phyloP scores from a whole-genome alignment of 139 green algal genomes.

The Chlamydomonas sp. region DNA sequence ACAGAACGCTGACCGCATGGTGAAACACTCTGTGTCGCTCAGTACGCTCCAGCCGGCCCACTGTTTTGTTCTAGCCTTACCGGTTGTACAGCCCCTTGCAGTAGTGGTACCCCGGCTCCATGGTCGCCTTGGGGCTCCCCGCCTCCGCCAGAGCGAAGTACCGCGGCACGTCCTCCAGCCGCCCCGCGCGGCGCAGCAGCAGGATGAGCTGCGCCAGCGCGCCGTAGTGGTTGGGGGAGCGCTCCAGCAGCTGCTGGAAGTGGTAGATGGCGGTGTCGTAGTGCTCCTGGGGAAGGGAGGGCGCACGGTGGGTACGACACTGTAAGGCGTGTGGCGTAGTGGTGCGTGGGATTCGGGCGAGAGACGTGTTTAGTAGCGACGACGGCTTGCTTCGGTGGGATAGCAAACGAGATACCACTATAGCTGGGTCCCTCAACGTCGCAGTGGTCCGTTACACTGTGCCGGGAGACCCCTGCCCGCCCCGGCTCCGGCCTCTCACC shows the following conservation, averaged over 20 bases:
- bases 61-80: not conserved
- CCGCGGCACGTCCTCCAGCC: constrained; percentile 57
- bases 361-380: too few species aligned
- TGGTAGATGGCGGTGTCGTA: constrained; percentile 79
- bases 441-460: too few species aligned
- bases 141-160: constrained; percentile 51
- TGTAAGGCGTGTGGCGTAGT: not conserved
- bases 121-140: constrained; percentile 46
- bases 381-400: too few species aligned
- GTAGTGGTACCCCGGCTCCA: constrained; percentile 73
- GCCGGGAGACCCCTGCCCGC: not conserved
- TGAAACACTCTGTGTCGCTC: too few species aligned
- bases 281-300: constrained; percentile 62
- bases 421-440: too few species aligned
- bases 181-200: constrained; percentile 61
- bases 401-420: too few species aligned
- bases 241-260: constrained; percentile 83
- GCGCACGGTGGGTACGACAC: not conserved
- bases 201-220: constrained; percentile 75
- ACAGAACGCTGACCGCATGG: too few species aligned
- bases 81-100: constrained; percentile 62
- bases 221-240: constrained; percentile 68
- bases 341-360: too few species aligned
- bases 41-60: too few species aligned
- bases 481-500: constrained; percentile 32